Evolutionary conservation across 1,284 basidiomycete species (phyloP), one percentile per base, ranked within the genome.

Genomic region (Trametes sp.): DNA sequence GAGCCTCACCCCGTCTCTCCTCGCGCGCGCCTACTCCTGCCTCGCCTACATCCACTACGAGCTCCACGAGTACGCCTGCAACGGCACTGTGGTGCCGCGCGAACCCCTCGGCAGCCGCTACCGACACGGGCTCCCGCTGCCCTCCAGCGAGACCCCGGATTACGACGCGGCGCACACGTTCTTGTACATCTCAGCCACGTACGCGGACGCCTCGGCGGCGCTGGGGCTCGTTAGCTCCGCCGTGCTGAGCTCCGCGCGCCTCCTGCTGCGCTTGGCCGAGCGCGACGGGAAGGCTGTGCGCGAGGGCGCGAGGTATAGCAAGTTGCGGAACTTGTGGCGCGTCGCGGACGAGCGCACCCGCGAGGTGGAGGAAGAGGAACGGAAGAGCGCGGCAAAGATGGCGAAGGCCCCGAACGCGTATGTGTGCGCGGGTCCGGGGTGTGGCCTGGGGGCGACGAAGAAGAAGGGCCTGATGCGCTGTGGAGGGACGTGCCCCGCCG

Each of bases 381-480:
- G 41, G 2, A 48, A 41, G 41, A 41, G 36, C 41, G 51, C 58
- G 9, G 44, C 42, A 7, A 61, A 67, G 41, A 33, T 50, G 16
- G 54, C 54, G 16, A 48, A 44, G 36, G 57, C 54, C 7, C 61
- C 58, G 46, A 58, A 61, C 13, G 59, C 56, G 51, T 61, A 58
- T n/a, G 41, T 41, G 1, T 66, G 64, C 49, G 54, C 61, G 11
- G 38, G 42, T 35, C n/a, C n/a, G n/a, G 59, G 62, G 14, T 61
- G 65, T 26, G 58, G 56, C 5, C 52, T 61, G 23, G 35, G 36
- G 6, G 60, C 50, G 13, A 57, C 44, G 8, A 29, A 59, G 35
- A 63, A 61, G 54, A 57, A 51, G 19, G 57, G 48, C 13, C 33
- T 62, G 24, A 55, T 50, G 35, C 33, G 55, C 31, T 64, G 65